A percentile compares a stretch with the other conserved stretches of the same genome.
Conservation (phyloP, 768 basidiomycete genomes). For the Lentinula edodes region DNA sequence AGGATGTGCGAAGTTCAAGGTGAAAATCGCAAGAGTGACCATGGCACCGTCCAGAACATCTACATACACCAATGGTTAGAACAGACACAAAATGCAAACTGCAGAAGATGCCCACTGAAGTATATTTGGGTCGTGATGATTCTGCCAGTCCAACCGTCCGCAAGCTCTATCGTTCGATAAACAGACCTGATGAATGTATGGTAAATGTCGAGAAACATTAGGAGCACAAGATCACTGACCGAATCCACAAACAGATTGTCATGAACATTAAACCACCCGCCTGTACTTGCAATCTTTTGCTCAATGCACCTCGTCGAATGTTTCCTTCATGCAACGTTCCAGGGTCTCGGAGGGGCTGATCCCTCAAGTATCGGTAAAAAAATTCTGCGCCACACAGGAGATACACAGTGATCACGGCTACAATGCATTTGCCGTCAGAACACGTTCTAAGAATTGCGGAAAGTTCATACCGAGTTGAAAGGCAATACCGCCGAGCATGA, state of each 20-base stretch:
- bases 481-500: constrained; percentile 5
- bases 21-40: constrained; percentile 15
- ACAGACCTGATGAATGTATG: constrained; percentile 23
- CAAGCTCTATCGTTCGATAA: constrained; percentile 37
- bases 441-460: neutral
- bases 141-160: constrained; percentile 34
- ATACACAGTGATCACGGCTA: constrained; percentile 1
- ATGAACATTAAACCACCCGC: neutral
- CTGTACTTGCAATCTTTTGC: neutral
- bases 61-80: neutral
- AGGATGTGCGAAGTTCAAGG: constrained; percentile 17
- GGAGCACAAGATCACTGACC: neutral
- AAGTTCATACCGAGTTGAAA: neutral
- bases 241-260: constrained; percentile 6
- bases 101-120: constrained; percentile 24
- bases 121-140: constrained; percentile 33
- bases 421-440: neutral
- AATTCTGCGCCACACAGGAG: neutral
- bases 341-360: neutral
- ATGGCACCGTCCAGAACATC: constrained; percentile 19
- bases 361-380: neutral
- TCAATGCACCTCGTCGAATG: neutral
- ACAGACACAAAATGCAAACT: neutral
- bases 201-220: no score
- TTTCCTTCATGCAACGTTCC: neutral